These are phyloP conservation scores for Neopestalotiopsis rosae DNA, from an alignment of 2,329 filamentous ascomycete genomes.

Conservation along the genomic window DNA sequence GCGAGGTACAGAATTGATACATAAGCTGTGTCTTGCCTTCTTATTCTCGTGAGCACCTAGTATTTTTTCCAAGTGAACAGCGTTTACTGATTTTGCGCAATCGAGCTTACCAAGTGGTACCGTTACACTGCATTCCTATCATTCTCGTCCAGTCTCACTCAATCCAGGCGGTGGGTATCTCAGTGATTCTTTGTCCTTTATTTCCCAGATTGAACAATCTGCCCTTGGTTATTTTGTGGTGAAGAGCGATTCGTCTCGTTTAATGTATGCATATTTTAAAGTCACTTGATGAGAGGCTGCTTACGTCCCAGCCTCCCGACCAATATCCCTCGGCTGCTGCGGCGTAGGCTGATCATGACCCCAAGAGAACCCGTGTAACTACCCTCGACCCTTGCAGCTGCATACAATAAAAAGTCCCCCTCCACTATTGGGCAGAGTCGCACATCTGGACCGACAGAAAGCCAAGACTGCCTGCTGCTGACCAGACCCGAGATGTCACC, in stretches of 20 bases:
- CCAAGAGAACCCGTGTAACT: slow-evolving; percentile 10
- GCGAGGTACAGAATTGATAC: not conserved
- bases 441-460: slow-evolving; percentile 12
- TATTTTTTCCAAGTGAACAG: not conserved
- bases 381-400: slow-evolving; percentile 17
- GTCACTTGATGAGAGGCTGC: not conserved
- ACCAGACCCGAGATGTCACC: not conserved
- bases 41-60: not conserved
- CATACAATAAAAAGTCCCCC: not conserved
- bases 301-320: slow-evolving; percentile 2
- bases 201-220: not conserved
- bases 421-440: slow-evolving; percentile 2
- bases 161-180: not conserved
- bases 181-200: not conserved
- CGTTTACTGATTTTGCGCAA: not conserved
- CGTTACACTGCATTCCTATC: not conserved
- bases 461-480: not conserved
- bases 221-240: too few relatives aligned
- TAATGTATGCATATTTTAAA: too few relatives aligned
- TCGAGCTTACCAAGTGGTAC: not conserved
- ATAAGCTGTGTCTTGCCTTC: not conserved
- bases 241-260: too few relatives aligned
- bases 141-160: not conserved
- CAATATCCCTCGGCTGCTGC: not conserved
- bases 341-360: slow-evolving; percentile 7